Base-by-base conservation (phyloP, 202 grass and related monocot species). In the Setaria italica region DNA sequence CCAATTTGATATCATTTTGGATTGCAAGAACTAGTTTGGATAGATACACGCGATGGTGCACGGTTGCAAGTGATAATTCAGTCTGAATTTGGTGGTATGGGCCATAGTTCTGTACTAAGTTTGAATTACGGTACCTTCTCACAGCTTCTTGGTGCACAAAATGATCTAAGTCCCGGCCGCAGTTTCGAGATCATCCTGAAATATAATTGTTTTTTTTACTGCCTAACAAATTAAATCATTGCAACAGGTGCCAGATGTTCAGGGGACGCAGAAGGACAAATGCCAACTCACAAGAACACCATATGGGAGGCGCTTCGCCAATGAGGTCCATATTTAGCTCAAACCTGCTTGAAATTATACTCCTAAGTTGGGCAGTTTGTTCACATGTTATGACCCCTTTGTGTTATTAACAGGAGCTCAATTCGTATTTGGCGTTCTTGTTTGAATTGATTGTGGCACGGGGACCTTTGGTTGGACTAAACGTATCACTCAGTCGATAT, bases 271-370 rank as follows among this genome's bases (percentile, higher is more conserved):
- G 70, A 60, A 94, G 81, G 87, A 92, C 56, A 92, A 94, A 71
- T 98, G 93, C 14, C 59, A 98, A 2, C 93, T 98, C 72, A 95
- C 95, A 72, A 88, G 89, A 75, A 94, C 91, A 73, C 88, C 91
- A 2, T 98, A 98, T 32, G 93, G 93, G 16, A 70, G 91, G 57
- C 91, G 84, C 7, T 95, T 98, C 78, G 88, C 84, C 54, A 85
- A 85, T 35, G 16, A 89, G 91, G 96, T 95, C 30, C 11, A 3
- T 1, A 54, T 77, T 83, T 82, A 41, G 43, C 33, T 85, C 56
- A 74, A 62, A 10, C 17, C 42, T 37, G 74, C 17, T 39, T 79
- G 4, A 6, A 79, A 8, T 59, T 71, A 63, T 63, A 10, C 46
- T 72, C 43, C 1, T 57, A 80, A 12, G 41, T 62, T 51, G 0